Evolutionary conservation across 371 early-diverging fungal species (phyloP).

Genomic region (Rhizopus arrhizus): DNA sequence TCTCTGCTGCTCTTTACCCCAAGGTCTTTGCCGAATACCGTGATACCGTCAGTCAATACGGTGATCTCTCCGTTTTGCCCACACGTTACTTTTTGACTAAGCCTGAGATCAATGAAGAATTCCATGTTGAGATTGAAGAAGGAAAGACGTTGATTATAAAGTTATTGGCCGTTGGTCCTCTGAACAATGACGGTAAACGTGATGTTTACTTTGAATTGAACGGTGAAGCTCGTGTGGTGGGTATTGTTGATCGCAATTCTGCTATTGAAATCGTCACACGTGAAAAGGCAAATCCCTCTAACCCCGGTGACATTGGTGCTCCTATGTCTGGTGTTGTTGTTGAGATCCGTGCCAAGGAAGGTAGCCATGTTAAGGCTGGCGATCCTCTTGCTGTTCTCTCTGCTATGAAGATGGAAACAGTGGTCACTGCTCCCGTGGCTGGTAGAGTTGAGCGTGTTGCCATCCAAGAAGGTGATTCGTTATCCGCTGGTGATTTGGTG

Average conservation of each 20-base stretch:
- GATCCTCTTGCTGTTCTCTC: conserved; percentile 88
- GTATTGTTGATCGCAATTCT: conserved; percentile 63
- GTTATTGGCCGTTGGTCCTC: conserved; percentile 85
- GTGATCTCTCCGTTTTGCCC: conserved; percentile 85
- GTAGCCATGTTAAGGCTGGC: conserved; percentile 82
- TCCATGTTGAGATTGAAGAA: conserved; percentile 81
- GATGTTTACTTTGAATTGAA: conserved; percentile 96
- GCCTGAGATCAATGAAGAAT: conserved; percentile 85
- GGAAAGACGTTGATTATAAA: conserved; percentile 91
- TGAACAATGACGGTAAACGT: conserved; percentile 77
- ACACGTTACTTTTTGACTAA: conserved; percentile 90
- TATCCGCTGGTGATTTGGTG: conserved; percentile 83
- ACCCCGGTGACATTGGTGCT: conserved; percentile 86
- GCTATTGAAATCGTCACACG: conserved; percentile 70
- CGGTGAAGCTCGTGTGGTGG: conserved; percentile 90
- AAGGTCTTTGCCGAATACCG: conserved; percentile 92
- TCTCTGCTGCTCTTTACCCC: conserved; percentile 89
- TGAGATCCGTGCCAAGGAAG: conserved; percentile 83
- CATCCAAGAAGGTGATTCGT: conserved; percentile 75
- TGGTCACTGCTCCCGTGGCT: conserved; percentile 81
- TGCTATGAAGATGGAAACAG: conserved; percentile 98
- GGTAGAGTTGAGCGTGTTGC: conserved; percentile 77
- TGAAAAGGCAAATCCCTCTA: conserved; percentile 74
- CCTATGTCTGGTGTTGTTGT: conserved; percentile 96
- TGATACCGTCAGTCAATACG: conserved; percentile 70